Percentiles rank a stretch among this genome's conserved stretches.
Evolutionary conservation across 78 protist genomes (phyloP).

Genomic region (Creolimax fragrantissima): DNA sequence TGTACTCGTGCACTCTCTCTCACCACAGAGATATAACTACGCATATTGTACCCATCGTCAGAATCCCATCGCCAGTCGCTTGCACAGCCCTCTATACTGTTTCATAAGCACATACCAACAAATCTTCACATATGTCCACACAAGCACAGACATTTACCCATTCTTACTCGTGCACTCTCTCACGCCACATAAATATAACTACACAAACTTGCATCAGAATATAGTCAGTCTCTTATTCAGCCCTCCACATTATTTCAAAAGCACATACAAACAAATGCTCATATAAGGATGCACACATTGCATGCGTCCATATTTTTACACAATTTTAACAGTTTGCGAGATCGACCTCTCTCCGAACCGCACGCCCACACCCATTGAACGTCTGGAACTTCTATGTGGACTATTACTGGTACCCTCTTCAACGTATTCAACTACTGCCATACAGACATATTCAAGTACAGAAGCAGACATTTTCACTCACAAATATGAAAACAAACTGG

Average conservation of each 20-base stretch:
- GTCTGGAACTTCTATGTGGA: neutral
- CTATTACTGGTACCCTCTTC: neutral
- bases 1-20: neutral
- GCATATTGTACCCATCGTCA: too few relatives aligned
- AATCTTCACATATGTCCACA: neutral
- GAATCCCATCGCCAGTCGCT: too few relatives aligned
- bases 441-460: neutral
- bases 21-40: too few relatives aligned
- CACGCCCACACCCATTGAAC: neutral
- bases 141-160: neutral
- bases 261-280: neutral
- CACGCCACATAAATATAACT: too few relatives aligned
- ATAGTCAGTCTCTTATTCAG: too few relatives aligned
- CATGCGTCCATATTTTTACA: too few relatives aligned
- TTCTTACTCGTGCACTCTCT: neutral
- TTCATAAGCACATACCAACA: neutral
- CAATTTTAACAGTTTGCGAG: neutral
- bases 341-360: neutral
- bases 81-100: too few relatives aligned
- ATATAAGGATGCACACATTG: too few relatives aligned
- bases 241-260: too few relatives aligned
- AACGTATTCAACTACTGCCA: neutral
- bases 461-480: neutral
- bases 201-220: too few relatives aligned
- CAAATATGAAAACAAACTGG: neutral